Evolutionary conservation across 129 eudicot genomes (phyloP).

Genomic region (Flaveria bidentis): DNA sequence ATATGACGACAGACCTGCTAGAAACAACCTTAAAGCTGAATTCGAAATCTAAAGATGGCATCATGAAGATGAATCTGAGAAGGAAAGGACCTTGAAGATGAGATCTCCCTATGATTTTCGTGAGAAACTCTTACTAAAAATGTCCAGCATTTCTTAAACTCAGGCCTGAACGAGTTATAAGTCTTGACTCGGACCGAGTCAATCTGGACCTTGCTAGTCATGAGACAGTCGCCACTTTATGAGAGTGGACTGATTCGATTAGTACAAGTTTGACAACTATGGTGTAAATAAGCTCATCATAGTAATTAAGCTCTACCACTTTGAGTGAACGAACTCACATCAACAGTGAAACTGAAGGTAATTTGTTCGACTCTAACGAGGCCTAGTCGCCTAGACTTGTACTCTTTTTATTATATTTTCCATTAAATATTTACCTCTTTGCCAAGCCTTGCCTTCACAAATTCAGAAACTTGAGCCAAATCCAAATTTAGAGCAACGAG

Average conservation of each 20-base stretch:
- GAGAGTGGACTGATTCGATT: neutral
- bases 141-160: neutral
- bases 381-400: constrained; percentile 3
- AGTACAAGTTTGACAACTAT: neutral
- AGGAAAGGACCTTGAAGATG: too few relatives aligned
- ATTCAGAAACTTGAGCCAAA: constrained; percentile 80
- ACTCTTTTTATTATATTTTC: constrained; percentile 8
- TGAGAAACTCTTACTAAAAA: neutral
- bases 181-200: too few relatives aligned
- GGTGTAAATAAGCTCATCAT: neutral
- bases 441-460: constrained; percentile 93
- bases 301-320: neutral
- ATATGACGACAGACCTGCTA: neutral
- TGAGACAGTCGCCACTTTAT: neutral
- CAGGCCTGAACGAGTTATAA: neutral
- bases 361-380: neutral
- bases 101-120: too few relatives aligned
- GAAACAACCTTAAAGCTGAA: too few relatives aligned
- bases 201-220: neutral
- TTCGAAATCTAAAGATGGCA: too few relatives aligned
- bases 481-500: constrained; percentile 95
- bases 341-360: neutral
- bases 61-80: too few relatives aligned
- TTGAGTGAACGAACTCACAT: neutral
- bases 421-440: constrained; percentile 62